Conservation (phyloP, 1,139 yeast species). For the Kluyveromyces sp. region DNA sequence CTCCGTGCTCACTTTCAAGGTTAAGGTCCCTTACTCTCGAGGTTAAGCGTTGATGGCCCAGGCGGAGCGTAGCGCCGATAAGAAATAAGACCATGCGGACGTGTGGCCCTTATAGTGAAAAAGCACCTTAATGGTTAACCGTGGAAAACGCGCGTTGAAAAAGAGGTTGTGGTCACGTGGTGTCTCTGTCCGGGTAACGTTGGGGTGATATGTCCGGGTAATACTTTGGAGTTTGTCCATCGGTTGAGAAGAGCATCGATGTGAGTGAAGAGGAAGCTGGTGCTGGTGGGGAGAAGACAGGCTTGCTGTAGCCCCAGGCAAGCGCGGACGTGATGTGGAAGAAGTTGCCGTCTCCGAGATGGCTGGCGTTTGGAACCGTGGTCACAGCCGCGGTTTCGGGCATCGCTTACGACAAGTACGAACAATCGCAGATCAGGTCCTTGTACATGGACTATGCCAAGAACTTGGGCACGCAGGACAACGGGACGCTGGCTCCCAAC, state of each 20-base stretch:
- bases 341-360: slow-evolving; percentile 75
- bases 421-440: slow-evolving; percentile 60
- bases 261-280: no score
- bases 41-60: neutral
- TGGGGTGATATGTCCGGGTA: neutral
- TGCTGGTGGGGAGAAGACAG: no score
- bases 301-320: no score
- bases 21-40: neutral
- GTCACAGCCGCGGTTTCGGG: slow-evolving; percentile 64
- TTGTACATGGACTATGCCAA: slow-evolving; percentile 61
- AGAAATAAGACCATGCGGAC: no score
- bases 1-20: no score
- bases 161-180: neutral
- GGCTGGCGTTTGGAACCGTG: slow-evolving; percentile 85
- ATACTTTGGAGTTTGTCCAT: neutral
- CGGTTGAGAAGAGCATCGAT: no score
- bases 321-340: neutral
- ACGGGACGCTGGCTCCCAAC: slow-evolving; percentile 34
- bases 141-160: no score
- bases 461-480: slow-evolving; percentile 36
- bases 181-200: no score
- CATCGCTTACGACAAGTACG: slow-evolving; percentile 66
- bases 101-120: neutral
- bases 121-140: neutral
- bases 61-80: no score